Base-by-base conservation (phyloP, 805 yeast genomes). In the Ogataea chonburiensis region DNA sequence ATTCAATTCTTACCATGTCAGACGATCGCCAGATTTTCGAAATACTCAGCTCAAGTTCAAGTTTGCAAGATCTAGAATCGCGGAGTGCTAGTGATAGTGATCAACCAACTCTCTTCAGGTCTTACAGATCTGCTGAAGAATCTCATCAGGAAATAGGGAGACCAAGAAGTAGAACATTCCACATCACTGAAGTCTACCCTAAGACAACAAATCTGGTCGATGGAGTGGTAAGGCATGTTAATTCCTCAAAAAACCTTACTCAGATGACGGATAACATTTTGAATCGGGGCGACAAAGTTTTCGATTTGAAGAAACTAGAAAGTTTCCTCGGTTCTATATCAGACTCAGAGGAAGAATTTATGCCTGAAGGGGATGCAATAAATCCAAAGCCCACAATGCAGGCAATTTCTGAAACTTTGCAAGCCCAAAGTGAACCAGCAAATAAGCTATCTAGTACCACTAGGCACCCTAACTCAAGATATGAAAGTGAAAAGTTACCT, bases 161-260 rank as follows among this genome's bases (percentile, higher is more conserved):
- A 27, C 48, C 50, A 11, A 52, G 64, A 45, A 49, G 57, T 24
- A 56, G 56, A 36, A 60, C 64, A 1, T 47, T 54, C n/a, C 50
- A 52, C 33, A 33, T 50, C 10, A 54, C 51, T 1, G 37, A 45
- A 2, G 36, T 45, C n/a, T 31, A 37, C 9, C 21, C 37, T 3
- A 34, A 35, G n/a, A 42, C 34, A 8, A 26, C 34, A 7, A 44
- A 28, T 5, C 12, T 8, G 9, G 5, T 5, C 14, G 4, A 36
- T 12, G 28, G 40, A 5, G 26, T 38, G 4, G 35, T 60, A 18
- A 49, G 55, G 10, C 56, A 53, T 25, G 56, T 61, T 0, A 40
- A 49, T 15, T 59, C 64, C 0, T 58, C 62, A 2, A 47, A 41
- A 27, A 61, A 58, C 27, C 42, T 59, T 7, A 42, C 52, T 40